Percentiles rank a stretch among this genome's conserved stretches.
Conservation (phyloP, 2,329 filamentous ascomycete genomes). For the Alternaria infectoria region DNA sequence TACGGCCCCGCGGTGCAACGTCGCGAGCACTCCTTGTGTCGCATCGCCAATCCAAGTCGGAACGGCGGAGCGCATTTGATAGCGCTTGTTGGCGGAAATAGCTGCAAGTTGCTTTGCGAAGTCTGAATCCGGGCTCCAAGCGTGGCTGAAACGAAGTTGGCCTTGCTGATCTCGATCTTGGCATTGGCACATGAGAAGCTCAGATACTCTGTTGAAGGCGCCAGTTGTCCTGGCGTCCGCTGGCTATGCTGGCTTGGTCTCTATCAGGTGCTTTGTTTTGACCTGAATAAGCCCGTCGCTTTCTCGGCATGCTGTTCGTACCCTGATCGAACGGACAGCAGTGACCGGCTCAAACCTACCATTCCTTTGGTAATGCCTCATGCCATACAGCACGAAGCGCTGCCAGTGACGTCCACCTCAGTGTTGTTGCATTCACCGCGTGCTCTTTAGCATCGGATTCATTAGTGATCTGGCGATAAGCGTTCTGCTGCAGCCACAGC, state of each 20-base stretch:
- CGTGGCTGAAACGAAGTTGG: constrained; percentile 36
- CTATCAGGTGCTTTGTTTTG: neutral
- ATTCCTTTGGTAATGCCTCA: neutral
- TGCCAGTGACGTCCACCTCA: neutral
- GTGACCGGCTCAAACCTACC: neutral
- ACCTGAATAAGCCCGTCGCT: neutral
- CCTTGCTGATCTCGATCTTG: constrained; percentile 30
- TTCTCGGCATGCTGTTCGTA: neutral
- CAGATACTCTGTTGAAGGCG: constrained; percentile 3
- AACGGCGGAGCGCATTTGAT: constrained; percentile 2
- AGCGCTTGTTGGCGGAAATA: constrained; percentile 19
- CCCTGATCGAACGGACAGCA: neutral
- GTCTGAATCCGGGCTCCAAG: constrained; percentile 18
- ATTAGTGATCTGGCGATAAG: neutral
- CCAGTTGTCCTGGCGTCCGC: constrained; percentile 2
- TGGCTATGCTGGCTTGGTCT: neutral
- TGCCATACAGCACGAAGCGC: neutral
- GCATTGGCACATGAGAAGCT: constrained; percentile 14
- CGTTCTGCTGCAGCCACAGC: neutral
- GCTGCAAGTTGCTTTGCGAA: constrained; percentile 11
- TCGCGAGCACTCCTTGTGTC: constrained; percentile 4
- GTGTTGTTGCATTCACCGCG: neutral
- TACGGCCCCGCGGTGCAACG: constrained; percentile 10
- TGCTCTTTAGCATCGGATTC: neutral
- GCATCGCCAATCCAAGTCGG: constrained; percentile 1